Evolutionary conservation across 805 yeast species (phyloP), one percentile per base, ranked within the genome.

Genomic region (Suhomyces kilbournensis): DNA sequence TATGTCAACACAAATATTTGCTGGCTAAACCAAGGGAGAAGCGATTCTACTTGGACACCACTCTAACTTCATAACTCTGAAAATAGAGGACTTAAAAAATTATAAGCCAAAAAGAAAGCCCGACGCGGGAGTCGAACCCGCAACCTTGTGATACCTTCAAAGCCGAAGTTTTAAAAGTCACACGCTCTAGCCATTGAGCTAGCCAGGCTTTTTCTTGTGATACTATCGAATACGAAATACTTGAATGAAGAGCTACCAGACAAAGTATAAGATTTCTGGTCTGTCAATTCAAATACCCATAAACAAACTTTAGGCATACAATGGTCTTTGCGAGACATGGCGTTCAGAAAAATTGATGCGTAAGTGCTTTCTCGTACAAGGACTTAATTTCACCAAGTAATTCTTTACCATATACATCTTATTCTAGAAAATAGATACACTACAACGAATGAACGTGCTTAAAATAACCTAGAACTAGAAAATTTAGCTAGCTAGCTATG

Each of bases 61-160:
- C 32, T 28, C 1, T 12, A 28, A 12, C n/a, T n/a, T n/a, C n/a
- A n/a, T n/a, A n/a, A n/a, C n/a, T n/a, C n/a, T n/a, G n/a, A n/a
- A n/a, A n/a, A n/a, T n/a, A n/a, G n/a, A n/a, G n/a, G n/a, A n/a
- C n/a, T n/a, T n/a, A n/a, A 26, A 28, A 28, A 19, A 20, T n/a
- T n/a, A 19, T 19, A 20, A 35, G 1, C 2, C 1, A 20, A 25
- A 44, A 44, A 44, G 10, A 15, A 25, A 44, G 46, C 46, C 46
- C 46, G 46, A 44, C 46, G 46, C 46, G 46, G 46, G 46, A 44
- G 34, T 44, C 46, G 46, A 44, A 44, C 46, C 46, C 46, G 46
- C 46, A 44, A n/a, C 46, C 46, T 44, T 44, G 15, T 44, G 46
- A 44, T 44, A 44, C 30, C 46, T 44, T 22, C 23, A 12, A 44